Base-by-base conservation (phyloP, 2,329 filamentous ascomycete genomes). In the Alternaria metachromatica region DNA sequence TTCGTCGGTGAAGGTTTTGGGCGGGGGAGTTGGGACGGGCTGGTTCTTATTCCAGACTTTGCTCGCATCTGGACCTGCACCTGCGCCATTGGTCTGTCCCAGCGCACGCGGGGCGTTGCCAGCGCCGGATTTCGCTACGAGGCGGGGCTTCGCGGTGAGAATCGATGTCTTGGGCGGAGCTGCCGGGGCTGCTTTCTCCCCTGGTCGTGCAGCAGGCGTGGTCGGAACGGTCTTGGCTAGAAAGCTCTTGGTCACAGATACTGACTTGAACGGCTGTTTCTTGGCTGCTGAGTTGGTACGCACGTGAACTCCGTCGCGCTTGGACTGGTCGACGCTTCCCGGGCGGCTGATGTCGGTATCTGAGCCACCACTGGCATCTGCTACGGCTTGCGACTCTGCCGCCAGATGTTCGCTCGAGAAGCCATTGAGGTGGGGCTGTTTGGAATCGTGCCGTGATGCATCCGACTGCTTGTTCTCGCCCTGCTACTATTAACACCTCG, bases 41-140 rank as follows among this genome's bases (percentile, higher is more conserved):
- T 90, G 87, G 78, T 96, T 96, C 81, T 94, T 94, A 82, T 96
- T 96, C 93, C 93, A 96, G 44, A 96, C 92, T 57, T 87, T 90
- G 78, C 84, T 92, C 28, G 87, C 86, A 78, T 94, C 92, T 13
- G 92, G 91, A 25, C 88, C 89, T 64, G 86, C 76, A 18, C 86
- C 84, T 33, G 86, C 74, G 66, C 90, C 89, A 55, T 87, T 86
- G 64, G 88, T 87, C 72, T 88, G 90, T 58, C 80, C 79, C 60
- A 85, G 78, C 23, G 83, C 70, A 62, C 86, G 87, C 41, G 73
- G 85, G 12, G 84, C 80, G 68, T 87, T 87, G 54, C 87, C 84
- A 48, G 87, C 80, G 26, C 88, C 91, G 9, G 89, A 88, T 78
- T 95, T 95, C 58, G 91, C 92, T 67, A 95, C 88, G 43, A 95